Evolutionary conservation across 345 rosid genomes (phyloP).

Genomic region (Salix viminalis): DNA sequence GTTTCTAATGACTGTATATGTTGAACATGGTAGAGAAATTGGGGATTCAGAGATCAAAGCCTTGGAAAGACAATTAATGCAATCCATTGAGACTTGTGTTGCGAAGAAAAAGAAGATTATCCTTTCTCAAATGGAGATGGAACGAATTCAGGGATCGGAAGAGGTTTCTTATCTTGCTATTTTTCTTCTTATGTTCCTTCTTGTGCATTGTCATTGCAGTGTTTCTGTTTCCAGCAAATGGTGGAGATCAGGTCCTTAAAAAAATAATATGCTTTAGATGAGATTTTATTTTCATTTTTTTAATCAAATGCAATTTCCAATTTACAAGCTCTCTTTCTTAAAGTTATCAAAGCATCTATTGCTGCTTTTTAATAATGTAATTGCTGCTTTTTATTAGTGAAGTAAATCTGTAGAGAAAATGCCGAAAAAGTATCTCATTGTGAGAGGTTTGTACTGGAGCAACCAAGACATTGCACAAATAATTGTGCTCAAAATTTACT

Average conservation of each 20-base stretch:
- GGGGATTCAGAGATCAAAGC: conserved; percentile 85
- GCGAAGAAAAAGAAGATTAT: conserved; percentile 87
- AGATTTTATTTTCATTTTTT: not conserved
- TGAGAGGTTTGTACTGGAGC: not conserved
- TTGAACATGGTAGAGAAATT: conserved; percentile 60
- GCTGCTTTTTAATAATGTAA: not conserved
- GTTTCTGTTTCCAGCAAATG: not conserved
- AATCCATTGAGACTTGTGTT: conserved; percentile 85
- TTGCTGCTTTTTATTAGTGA: not conserved
- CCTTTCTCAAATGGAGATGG: conserved; percentile 84
- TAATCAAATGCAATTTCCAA: not conserved
- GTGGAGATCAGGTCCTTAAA: not conserved
- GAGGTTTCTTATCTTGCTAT: conserved; percentile 51
- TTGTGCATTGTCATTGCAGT: not conserved
- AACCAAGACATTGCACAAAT: not conserved
- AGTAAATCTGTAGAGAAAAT: not conserved
- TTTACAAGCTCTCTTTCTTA: not conserved
- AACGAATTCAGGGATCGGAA: conserved; percentile 75
- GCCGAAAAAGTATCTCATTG: not conserved
- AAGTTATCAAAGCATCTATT: not conserved
- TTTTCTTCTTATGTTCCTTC: conserved; percentile 1
- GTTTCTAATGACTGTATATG: not conserved
- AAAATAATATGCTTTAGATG: not conserved
- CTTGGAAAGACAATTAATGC: conserved; percentile 89
- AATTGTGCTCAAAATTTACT: not conserved